These are phyloP conservation scores for Saccharomyces hybrid DNA, from an alignment of 1,139 yeast species.

Conservation along the genomic window DNA sequence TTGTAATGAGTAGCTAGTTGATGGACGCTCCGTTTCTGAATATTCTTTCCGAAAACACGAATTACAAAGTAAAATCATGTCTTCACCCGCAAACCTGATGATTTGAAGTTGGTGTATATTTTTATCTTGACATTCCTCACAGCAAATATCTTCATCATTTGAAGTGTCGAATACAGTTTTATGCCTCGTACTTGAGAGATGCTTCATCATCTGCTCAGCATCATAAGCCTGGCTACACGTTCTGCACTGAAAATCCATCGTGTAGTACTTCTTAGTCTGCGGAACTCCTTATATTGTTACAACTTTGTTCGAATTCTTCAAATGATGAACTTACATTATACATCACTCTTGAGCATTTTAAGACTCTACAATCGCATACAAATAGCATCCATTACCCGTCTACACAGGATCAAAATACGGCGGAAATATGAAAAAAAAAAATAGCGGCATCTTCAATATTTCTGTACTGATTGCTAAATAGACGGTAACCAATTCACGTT, in stretches of 20 bases:
- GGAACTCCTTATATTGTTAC: background rate
- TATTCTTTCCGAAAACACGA: constrained; percentile 39
- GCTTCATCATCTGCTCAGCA: constrained; percentile 35
- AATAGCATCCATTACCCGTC: background rate
- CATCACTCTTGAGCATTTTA: background rate
- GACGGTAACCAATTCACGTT: background rate
- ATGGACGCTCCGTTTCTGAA: constrained; percentile 34
- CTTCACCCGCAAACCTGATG: constrained; percentile 48
- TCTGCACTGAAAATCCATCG: constrained; percentile 23
- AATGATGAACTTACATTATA: background rate
- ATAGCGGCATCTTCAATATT: background rate
- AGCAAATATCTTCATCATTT: constrained; percentile 39
- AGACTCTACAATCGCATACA: background rate
- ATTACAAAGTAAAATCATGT: constrained; percentile 45
- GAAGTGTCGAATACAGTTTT: constrained; percentile 36
- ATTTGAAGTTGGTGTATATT: constrained; percentile 49
- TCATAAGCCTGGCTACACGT: constrained; percentile 28
- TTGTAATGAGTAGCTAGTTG: constrained; percentile 43
- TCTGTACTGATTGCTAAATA: constrained; percentile 41
- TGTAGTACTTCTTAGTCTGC: background rate
- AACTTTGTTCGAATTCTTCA: background rate
- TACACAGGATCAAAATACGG: too few species aligned
- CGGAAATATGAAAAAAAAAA: background rate
- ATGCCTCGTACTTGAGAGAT: constrained; percentile 48
- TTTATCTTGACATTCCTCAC: constrained; percentile 50